Evolutionary conservation across 176 grass and related monocot species (phyloP), one percentile per base, ranked within the genome.

Genomic region (Thinopyrum elongatum): DNA sequence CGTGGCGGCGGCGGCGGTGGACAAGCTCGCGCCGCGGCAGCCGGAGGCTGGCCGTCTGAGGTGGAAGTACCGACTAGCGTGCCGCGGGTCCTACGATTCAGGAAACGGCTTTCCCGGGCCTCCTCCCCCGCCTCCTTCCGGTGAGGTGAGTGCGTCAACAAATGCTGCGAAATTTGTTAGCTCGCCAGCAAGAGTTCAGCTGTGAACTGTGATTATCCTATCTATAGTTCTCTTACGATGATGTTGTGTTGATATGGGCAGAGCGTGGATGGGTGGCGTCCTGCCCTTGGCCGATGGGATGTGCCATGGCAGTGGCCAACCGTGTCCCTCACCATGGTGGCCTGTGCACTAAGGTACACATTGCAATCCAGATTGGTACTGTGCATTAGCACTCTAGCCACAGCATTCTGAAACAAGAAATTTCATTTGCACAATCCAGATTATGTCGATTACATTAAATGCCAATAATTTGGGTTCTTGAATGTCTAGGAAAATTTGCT

Each of bases 231-330:
- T 22, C 11, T 59, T 70, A 72, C 22, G 13, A 35, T 79, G 44
- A 28, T 59, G 57, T 46, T 83, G 3, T 44, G 61, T 66, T 66
- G 68, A 46, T 25, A 86, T 79, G 42, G 19, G 0, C 21, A 98
- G 87, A 87, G n/a, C 63, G 85, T 29, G 78, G 79, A 88, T 13
- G 76, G 63, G 35, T 91, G 88, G 91, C 84, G 53, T 58, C 21
- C 91, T 47, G 59, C 89, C 27, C 85, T 98, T 80, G 70, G 69
- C 78, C 78, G 82, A 38, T 98, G 96, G 96, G 91, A 98, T 79
- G 96, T 98, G 61, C 96, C 93, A 25, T 98, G 96, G 93, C 65
- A 89, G 35, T 98, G 96, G 96, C 92, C 87, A 78, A 95, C 93
- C 72, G 82, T 92, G 85, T 86, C 88, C 16, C 92, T 98, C 57